Percentiles rank a stretch among this genome's conserved stretches.
phyloP scores from a whole-genome alignment of 768 basidiomycete species.

The Tricholoma flavovirens region DNA sequence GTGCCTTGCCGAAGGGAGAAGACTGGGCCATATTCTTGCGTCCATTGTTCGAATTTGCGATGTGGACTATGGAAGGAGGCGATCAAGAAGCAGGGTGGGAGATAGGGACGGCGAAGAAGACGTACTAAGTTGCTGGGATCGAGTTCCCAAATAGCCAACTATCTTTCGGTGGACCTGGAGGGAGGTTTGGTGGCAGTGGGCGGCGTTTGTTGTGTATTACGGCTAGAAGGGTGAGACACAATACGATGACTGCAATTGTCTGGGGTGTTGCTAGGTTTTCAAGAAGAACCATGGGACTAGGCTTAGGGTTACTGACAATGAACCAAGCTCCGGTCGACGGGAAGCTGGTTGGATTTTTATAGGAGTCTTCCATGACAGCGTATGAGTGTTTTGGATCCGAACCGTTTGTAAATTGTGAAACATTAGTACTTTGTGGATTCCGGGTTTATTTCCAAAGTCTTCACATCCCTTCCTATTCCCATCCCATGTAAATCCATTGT shows the following conservation, averaged over 20 bases:
- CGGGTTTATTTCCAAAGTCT: too few relatives aligned
- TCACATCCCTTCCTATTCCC: too few relatives aligned
- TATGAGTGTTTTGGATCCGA: too few relatives aligned
- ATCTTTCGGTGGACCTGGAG: constrained; percentile 1
- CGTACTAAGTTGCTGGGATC: constrained; percentile 4
- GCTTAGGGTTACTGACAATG: too few relatives aligned
- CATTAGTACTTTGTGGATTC: too few relatives aligned
- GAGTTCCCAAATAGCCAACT: constrained; percentile 1
- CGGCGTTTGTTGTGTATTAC: background rate
- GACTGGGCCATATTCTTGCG: constrained; percentile 54
- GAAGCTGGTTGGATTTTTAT: too few relatives aligned
- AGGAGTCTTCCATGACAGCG: too few relatives aligned
- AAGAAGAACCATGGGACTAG: too few relatives aligned
- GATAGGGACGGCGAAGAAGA: background rate
- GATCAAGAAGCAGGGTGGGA: background rate
- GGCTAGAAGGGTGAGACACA: background rate
- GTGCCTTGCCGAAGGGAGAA: constrained; percentile 51
- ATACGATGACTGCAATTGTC: background rate
- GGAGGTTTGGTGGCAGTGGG: background rate
- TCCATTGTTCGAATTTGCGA: constrained; percentile 53
- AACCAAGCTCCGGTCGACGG: too few relatives aligned
- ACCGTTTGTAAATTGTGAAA: too few relatives aligned
- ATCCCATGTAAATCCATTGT: too few relatives aligned
- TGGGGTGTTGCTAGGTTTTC: too few relatives aligned
- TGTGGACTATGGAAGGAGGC: constrained; percentile 30